phyloP scores from a whole-genome alignment of 805 yeast species.

The Nakazawaea sp. region DNA sequence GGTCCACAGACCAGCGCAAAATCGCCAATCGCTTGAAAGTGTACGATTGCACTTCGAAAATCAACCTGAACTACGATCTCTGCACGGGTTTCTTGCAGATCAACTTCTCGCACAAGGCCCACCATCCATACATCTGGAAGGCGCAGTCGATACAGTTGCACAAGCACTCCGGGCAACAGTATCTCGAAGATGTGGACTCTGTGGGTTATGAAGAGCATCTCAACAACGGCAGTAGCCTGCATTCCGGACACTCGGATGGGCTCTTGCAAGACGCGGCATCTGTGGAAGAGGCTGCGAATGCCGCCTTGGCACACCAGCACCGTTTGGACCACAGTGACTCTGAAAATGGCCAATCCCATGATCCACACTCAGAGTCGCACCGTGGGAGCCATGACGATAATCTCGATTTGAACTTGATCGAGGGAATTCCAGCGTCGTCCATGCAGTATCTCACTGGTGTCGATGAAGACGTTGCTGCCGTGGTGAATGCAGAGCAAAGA shows the following conservation, averaged over 20 bases:
- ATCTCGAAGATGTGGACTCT: constrained; percentile 9
- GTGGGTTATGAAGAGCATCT: constrained; percentile 3
- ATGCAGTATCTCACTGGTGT: constrained; percentile 10
- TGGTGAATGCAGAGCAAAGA: neutral
- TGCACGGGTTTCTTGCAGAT: constrained; percentile 29
- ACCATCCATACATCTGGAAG: constrained; percentile 29
- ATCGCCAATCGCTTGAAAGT: constrained; percentile 32
- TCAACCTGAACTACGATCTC: constrained; percentile 31
- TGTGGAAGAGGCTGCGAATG: constrained; percentile 1
- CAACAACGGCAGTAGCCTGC: neutral
- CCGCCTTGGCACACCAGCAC: constrained; percentile 7
- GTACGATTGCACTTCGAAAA: constrained; percentile 32
- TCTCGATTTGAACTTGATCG: constrained; percentile 10
- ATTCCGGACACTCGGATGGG: too few relatives aligned
- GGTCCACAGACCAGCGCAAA: constrained; percentile 30
- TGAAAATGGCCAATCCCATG: neutral
- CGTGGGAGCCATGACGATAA: constrained; percentile 2
- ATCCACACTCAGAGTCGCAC: constrained; percentile 2
- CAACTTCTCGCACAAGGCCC: constrained; percentile 32
- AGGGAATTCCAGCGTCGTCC: constrained; percentile 8
- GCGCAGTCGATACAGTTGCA: constrained; percentile 13
- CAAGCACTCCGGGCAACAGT: constrained; percentile 3
- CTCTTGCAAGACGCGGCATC: too few relatives aligned
- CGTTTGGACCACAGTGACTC: neutral
- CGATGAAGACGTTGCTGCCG: constrained; percentile 8